Conservation (phyloP, 352 stramenopile species). For the Phytophthora tubulina region DNA sequence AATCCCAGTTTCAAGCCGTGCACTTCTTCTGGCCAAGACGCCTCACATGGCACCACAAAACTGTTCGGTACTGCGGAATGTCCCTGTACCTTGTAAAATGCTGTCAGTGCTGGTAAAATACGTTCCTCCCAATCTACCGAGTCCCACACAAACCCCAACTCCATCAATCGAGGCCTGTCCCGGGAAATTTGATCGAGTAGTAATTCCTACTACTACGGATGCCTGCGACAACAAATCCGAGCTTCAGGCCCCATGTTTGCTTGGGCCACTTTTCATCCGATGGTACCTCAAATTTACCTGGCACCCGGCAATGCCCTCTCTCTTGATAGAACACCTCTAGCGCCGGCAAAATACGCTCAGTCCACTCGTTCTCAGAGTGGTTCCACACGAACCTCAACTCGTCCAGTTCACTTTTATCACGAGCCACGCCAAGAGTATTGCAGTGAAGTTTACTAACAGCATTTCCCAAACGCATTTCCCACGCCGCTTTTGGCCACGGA, state of each 20-base stretch:
- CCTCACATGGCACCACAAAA: no score
- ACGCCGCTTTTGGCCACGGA: no score
- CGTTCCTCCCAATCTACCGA: neutral
- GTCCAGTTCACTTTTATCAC: no score
- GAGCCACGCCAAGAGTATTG: no score
- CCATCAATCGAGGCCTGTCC: neutral
- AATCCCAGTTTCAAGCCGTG: neutral
- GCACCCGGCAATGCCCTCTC: no score
- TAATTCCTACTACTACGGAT: neutral
- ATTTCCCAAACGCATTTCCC: no score
- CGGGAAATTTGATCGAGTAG: neutral
- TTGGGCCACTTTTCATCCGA: neutral
- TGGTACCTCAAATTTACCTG: neutral
- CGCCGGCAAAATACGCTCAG: no score
- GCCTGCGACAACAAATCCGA: neutral
- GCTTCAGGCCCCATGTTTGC: neutral
- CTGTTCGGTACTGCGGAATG: neutral
- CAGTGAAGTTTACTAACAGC: no score
- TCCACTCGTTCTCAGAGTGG: no score
- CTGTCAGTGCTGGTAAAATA: neutral
- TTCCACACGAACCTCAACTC: no score
- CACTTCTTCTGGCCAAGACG: neutral
- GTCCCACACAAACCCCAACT: neutral
- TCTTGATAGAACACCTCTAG: no score
- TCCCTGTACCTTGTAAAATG: neutral